A percentile compares a stretch with the other conserved stretches of the same genome.
Conservation (phyloP, 768 basidiomycete species). For the Austroboletus festivus region DNA sequence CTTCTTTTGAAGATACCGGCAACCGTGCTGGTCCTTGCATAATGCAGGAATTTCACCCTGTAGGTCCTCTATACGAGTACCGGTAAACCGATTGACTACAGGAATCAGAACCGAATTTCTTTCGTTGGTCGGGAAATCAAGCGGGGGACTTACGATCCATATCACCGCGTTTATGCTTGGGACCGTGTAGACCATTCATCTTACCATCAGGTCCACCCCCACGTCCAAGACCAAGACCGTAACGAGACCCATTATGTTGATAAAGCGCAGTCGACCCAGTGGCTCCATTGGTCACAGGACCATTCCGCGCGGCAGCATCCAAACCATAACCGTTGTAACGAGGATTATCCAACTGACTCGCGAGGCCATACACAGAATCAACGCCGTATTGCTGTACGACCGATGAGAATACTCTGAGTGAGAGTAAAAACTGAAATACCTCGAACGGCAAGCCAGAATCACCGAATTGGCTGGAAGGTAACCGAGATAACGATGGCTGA, state of each 20-base stretch:
- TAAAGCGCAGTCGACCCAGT: conserved; percentile 75
- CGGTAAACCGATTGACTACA: conserved; percentile 93
- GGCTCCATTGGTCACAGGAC: conserved; percentile 33
- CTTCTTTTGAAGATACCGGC: conserved; percentile 98
- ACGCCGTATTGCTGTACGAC: conserved; percentile 49
- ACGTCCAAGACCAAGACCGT: conserved; percentile 65
- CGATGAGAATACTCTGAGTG: conserved; percentile 7
- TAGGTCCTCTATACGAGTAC: conserved; percentile 91
- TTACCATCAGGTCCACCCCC: conserved; percentile 61
- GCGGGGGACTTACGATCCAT: conserved; percentile 76
- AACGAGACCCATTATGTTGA: conserved; percentile 74
- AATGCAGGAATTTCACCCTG: conserved; percentile 90
- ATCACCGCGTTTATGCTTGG: conserved; percentile 93
- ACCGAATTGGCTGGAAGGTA: conserved; percentile 59
- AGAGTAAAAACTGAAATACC: conserved; percentile 36
- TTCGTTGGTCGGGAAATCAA: no score
- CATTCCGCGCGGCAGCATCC: conserved; percentile 44
- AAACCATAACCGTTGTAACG: conserved; percentile 59
- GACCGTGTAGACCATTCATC: conserved; percentile 87
- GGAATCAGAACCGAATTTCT: background rate
- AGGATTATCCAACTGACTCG: conserved; percentile 47
- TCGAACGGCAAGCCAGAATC: conserved; percentile 51
- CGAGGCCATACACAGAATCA: conserved; percentile 50
- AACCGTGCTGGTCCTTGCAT: conserved; percentile 99
- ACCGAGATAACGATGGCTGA: conserved; percentile 69